Evolutionary conservation across 2,329 filamentous ascomycete genomes (phyloP).

Genomic region (Fusarium transvaalense): DNA sequence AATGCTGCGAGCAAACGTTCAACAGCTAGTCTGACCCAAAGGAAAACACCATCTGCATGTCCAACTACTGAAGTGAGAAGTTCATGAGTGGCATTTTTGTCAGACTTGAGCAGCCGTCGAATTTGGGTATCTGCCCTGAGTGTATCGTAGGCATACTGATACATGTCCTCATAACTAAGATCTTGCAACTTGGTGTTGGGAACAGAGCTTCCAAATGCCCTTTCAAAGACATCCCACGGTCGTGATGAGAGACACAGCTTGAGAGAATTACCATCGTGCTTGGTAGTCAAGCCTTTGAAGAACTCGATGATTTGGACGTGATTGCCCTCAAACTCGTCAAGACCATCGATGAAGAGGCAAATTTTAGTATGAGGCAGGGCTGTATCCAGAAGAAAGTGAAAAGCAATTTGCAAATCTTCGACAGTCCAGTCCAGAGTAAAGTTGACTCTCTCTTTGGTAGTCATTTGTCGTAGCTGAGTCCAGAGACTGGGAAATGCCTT

Average conservation of each 20-base stretch:
- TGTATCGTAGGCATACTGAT: constrained; percentile 10
- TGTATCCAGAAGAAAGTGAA: constrained; percentile 4
- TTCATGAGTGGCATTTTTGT: neutral
- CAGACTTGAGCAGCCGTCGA: neutral
- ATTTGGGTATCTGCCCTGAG: neutral
- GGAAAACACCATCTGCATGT: constrained; percentile 17
- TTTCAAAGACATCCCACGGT: constrained; percentile 14
- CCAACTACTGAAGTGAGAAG: constrained; percentile 2
- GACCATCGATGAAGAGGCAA: constrained; percentile 51
- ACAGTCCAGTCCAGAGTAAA: constrained; percentile 17
- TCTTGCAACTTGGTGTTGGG: constrained; percentile 17
- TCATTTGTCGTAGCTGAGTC: constrained; percentile 5
- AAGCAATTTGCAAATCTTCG: neutral
- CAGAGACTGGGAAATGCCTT: constrained; percentile 9
- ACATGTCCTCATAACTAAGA: constrained; percentile 20
- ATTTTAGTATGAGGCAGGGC: constrained; percentile 20
- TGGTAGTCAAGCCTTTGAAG: constrained; percentile 24
- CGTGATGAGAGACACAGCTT: constrained; percentile 22
- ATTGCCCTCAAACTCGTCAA: constrained; percentile 53
- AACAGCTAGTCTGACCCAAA: constrained; percentile 22
- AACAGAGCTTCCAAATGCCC: constrained; percentile 12
- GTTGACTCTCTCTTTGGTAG: constrained; percentile 15
- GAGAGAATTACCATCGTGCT: constrained; percentile 1
- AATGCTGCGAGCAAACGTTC: constrained; percentile 9
- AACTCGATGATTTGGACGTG: constrained; percentile 48